These are phyloP conservation scores for Terfezia boudieri DNA, from an alignment of 495 filamentous ascomycete species.

Conservation along the genomic window DNA sequence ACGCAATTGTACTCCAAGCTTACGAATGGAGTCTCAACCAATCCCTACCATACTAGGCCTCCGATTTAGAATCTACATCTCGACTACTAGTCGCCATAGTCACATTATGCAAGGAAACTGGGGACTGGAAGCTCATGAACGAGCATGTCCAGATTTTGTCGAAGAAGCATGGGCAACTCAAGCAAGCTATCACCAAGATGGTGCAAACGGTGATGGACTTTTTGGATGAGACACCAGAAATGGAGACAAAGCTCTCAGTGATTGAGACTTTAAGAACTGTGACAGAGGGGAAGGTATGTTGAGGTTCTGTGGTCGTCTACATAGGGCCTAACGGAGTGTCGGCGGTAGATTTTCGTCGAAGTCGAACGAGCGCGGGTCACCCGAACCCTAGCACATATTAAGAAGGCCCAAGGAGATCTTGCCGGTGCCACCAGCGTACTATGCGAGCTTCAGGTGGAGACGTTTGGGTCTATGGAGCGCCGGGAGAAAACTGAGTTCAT, in stretches of 20 bases:
- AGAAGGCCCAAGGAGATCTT: constrained; percentile 79
- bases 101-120: constrained; percentile 78
- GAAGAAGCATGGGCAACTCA: constrained; percentile 99
- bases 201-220: constrained; percentile 90
- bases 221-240: constrained; percentile 53
- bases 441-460: constrained; percentile 96
- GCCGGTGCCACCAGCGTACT: constrained; percentile 76
- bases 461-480: constrained; percentile 91
- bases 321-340: background rate
- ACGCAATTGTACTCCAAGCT: background rate
- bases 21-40: constrained; percentile 5
- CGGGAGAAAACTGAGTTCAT: constrained; percentile 98
- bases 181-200: constrained; percentile 97
- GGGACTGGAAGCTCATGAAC: constrained; percentile 80
- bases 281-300: constrained; percentile 75
- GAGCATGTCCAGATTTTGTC: constrained; percentile 89
- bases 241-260: constrained; percentile 71
- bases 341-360: constrained; percentile 74
- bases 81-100: constrained; percentile 68
- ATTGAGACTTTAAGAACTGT: constrained; percentile 92
- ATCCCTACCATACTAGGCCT: constrained; percentile 34
- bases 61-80: constrained; percentile 84
- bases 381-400: constrained; percentile 85
- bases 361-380: constrained; percentile 92
- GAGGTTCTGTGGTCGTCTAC: background rate